Conservation (phyloP, 768 basidiomycete species). For the Rhodocollybia butyracea region DNA sequence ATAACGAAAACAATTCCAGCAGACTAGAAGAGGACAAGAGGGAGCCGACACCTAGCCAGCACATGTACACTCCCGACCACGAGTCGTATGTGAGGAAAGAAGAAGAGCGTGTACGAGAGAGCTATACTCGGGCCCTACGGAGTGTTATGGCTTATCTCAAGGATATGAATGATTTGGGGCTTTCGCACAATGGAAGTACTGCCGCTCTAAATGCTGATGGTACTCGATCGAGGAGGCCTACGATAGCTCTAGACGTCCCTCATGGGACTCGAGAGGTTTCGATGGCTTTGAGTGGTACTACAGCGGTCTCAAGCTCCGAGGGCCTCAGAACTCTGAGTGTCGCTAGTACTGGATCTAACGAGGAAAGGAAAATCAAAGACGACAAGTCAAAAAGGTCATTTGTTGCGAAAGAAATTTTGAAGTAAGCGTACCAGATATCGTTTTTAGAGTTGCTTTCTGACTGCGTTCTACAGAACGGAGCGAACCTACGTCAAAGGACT, state of each 20-base stretch:
- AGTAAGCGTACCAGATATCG: slow-evolving; percentile 47
- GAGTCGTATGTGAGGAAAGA: slow-evolving; percentile 60
- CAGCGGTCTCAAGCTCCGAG: slow-evolving; percentile 33
- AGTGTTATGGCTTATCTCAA: slow-evolving; percentile 94
- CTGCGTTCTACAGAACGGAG: slow-evolving; percentile 67
- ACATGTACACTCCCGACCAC: slow-evolving; percentile 26
- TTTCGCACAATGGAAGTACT: slow-evolving; percentile 58
- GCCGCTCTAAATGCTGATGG: slow-evolving; percentile 61
- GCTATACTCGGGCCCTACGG: slow-evolving; percentile 76
- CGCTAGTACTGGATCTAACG: slow-evolving; percentile 66
- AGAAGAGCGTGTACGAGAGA: slow-evolving; percentile 68
- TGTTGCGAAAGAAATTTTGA: slow-evolving; percentile 87
- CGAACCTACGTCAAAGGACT: slow-evolving; percentile 93
- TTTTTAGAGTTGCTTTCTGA: slow-evolving; percentile 13
- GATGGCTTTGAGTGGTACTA: slow-evolving; percentile 45
- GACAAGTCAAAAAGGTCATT: slow-evolving; percentile 82
- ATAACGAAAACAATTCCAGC: slow-evolving; percentile 14
- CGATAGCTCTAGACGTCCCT: slow-evolving; percentile 49
- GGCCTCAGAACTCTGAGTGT: slow-evolving; percentile 70
- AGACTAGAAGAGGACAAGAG: slow-evolving; percentile 17
- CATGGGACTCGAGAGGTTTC: slow-evolving; percentile 44
- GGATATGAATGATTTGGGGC: slow-evolving; percentile 90
- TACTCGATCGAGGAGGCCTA: slow-evolving; percentile 62
- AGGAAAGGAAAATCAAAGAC: slow-evolving; percentile 89
- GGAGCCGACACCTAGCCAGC: slow-evolving; percentile 40